These are phyloP conservation scores for Xylariaceae sp. DNA, from an alignment of 2,329 filamentous ascomycete genomes.

Conservation along the genomic window DNA sequence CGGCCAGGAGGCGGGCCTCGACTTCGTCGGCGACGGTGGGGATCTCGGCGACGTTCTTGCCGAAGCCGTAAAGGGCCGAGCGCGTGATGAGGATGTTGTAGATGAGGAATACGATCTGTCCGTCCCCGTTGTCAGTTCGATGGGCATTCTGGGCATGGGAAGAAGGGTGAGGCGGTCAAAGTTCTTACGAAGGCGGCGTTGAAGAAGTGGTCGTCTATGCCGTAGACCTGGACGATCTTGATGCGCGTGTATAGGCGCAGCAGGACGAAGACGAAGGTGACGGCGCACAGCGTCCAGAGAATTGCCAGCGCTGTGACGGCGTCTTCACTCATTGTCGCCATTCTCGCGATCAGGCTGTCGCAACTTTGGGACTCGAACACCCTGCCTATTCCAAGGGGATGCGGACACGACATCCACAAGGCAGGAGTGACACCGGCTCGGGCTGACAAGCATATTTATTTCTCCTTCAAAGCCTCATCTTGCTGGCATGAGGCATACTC, in stretches of 20 bases:
- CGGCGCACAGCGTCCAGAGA: conserved; percentile 3
- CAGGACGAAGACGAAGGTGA: conserved; percentile 7
- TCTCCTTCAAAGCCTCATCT: too few relatives aligned
- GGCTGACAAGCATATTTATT: too few relatives aligned
- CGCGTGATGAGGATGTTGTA: conserved; percentile 5
- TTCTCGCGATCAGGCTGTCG: too few relatives aligned
- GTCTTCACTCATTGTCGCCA: too few relatives aligned
- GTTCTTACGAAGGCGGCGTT: conserved; percentile 8
- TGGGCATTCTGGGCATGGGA: not conserved
- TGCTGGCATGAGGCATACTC: too few relatives aligned
- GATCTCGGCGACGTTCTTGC: conserved; percentile 3
- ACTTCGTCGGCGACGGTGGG: not conserved
- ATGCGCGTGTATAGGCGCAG: conserved; percentile 9
- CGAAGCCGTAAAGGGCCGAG: conserved; percentile 5
- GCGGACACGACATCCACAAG: too few relatives aligned
- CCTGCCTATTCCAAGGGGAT: too few relatives aligned
- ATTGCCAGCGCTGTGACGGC: conserved; percentile 1
- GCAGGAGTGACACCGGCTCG: too few relatives aligned
- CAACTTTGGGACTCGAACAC: too few relatives aligned
- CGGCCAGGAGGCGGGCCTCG: conserved; percentile 26
- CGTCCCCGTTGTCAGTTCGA: too few relatives aligned
- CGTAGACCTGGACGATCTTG: not conserved
- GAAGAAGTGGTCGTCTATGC: conserved; percentile 7
- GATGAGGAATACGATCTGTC: conserved; percentile 4
- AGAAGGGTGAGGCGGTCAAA: not conserved